phyloP scores from a whole-genome alignment of 306 rosid species.

The Corylus heterophylla region DNA sequence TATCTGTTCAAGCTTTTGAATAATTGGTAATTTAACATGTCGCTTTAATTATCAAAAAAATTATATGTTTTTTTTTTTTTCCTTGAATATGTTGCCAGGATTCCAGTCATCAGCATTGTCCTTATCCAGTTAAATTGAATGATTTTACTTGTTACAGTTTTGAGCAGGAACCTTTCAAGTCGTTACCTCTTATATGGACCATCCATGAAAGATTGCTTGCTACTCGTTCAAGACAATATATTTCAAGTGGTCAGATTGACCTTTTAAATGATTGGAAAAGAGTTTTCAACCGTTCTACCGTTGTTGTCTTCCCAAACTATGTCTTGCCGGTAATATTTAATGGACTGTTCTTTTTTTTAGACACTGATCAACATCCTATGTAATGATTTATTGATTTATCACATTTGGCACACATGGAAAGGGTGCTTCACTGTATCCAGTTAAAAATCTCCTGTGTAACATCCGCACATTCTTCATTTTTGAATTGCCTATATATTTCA shows the following conservation, averaged over 20 bases:
- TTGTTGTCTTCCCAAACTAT: constrained; percentile 90
- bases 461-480: neutral
- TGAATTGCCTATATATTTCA: constrained; percentile 13
- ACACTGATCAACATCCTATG: constrained; percentile 8
- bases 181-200: constrained; percentile 85
- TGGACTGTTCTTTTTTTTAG: constrained; percentile 16
- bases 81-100: neutral
- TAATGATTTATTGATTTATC: constrained; percentile 10
- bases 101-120: constrained; percentile 19
- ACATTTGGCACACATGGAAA: neutral
- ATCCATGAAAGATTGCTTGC: constrained; percentile 80
- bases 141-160: constrained; percentile 76
- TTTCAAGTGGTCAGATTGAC: constrained; percentile 48
- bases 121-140: constrained; percentile 44
- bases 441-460: neutral
- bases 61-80: neutral
- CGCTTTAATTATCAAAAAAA: too few relatives aligned
- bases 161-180: constrained; percentile 96
- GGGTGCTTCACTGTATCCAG: neutral
- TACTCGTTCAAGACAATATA: constrained; percentile 63
- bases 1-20: too few relatives aligned
- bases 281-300: constrained; percentile 85
- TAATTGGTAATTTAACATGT: too few relatives aligned
- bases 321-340: constrained; percentile 76
- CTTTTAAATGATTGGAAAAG: constrained; percentile 87